phyloP scores from a whole-genome alignment of 352 stramenopile genomes.

The Pythium plurisporium region DNA sequence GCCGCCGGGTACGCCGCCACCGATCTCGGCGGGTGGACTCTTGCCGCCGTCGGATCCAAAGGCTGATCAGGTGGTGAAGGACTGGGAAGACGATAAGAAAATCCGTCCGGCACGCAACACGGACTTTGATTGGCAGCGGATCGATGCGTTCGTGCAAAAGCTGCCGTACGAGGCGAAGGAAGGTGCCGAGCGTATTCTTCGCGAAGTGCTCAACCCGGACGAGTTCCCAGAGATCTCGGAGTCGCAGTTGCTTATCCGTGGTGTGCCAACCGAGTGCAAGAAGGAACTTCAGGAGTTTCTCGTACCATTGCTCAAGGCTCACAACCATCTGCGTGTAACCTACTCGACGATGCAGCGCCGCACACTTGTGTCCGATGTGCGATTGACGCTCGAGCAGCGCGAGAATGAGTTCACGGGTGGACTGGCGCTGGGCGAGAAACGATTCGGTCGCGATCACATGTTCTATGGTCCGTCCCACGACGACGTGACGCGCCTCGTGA shows the following conservation, averaged over 20 bases:
- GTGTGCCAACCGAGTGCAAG: constrained; percentile 45
- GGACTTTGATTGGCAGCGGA: constrained; percentile 37
- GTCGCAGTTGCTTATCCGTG: constrained; percentile 66
- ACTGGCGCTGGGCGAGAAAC: constrained; percentile 48
- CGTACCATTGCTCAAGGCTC: constrained; percentile 65
- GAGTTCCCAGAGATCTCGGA: constrained; percentile 40
- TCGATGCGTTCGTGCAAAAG: constrained; percentile 52
- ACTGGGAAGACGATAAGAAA: constrained; percentile 67
- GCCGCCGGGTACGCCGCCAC: constrained; percentile 67
- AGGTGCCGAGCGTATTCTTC: constrained; percentile 58
- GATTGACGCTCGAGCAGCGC: constrained; percentile 75
- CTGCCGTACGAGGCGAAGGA: constrained; percentile 67
- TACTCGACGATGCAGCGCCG: constrained; percentile 68
- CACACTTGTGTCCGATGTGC: constrained; percentile 72
- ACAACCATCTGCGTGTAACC: constrained; percentile 59
- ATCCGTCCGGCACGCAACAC: constrained; percentile 39
- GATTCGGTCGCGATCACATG: constrained; percentile 61
- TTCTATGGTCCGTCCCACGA: constrained; percentile 63
- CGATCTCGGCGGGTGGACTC: constrained; percentile 50
- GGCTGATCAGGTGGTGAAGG: constrained; percentile 51
- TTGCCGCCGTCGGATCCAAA: constrained; percentile 48
- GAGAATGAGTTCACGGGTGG: constrained; percentile 53
- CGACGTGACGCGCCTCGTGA: constrained; percentile 66
- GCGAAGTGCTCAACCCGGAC: constrained; percentile 42
- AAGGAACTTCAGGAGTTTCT: constrained; percentile 58